Percentiles rank a stretch among this genome's conserved stretches.
These are phyloP conservation scores for Diutina siamensis DNA, from an alignment of 1,139 yeast species.

Conservation along the genomic window DNA sequence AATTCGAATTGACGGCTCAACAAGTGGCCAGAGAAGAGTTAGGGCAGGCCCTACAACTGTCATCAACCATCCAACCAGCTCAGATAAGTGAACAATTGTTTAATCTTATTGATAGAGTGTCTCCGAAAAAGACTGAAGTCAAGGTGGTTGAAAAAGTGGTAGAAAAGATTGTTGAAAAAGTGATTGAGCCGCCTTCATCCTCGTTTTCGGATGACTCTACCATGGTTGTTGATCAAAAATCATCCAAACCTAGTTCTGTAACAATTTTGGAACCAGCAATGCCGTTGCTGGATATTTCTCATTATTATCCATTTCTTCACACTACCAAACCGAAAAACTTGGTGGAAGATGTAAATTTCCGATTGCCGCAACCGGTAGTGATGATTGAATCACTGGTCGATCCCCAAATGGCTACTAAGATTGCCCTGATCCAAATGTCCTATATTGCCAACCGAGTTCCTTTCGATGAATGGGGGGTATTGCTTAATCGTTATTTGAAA, in stretches of 20 bases:
- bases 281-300: background rate
- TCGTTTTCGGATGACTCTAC: background rate
- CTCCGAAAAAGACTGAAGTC: background rate
- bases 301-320: background rate
- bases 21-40: background rate
- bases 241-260: background rate
- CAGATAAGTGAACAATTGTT: background rate
- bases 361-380: background rate
- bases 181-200: background rate
- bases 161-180: background rate
- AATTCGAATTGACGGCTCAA: background rate
- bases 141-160: background rate
- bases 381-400: background rate
- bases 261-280: no score
- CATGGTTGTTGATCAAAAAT: background rate
- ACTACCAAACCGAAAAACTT: background rate
- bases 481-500: background rate
- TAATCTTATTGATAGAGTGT: background rate
- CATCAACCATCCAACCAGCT: background rate
- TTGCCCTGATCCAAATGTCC: background rate
- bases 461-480: background rate
- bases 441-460: background rate
- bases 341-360: background rate
- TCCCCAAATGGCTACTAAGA: background rate
- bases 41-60: background rate